phyloP scores from a whole-genome alignment of 177 flowering plant genomes.

The Tripterygium wilfordii region DNA sequence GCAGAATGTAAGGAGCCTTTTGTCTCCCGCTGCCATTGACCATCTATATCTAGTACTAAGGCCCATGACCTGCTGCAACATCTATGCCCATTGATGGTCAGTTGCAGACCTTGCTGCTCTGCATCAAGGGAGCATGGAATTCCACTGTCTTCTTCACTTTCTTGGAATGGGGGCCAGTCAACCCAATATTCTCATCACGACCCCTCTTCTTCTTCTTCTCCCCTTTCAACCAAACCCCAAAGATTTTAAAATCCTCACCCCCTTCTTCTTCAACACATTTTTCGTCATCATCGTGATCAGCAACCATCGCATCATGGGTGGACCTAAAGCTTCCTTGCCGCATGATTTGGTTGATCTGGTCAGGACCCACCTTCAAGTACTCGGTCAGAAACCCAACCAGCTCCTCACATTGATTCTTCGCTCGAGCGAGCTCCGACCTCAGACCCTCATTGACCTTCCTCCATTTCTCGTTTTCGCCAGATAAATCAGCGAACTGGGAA shows the following conservation, averaged over 20 bases:
- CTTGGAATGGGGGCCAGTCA: slow-evolving; percentile 21
- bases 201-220: slow-evolving; percentile 28
- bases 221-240: slow-evolving; percentile 68
- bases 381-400: slow-evolving; percentile 44
- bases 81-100: no score
- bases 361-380: slow-evolving; percentile 47
- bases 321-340: slow-evolving; percentile 22
- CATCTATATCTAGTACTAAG: no score
- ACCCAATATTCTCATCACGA: slow-evolving; percentile 19
- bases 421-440: slow-evolving; percentile 58
- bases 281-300: slow-evolving; percentile 7
- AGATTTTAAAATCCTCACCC: slow-evolving; percentile 47
- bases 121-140: slow-evolving; percentile 32
- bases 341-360: slow-evolving; percentile 49
- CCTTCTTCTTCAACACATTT: slow-evolving; percentile 13
- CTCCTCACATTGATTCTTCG: slow-evolving; percentile 74
- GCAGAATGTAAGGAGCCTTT: no score
- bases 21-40: no score
- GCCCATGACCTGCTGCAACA: no score
- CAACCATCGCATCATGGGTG: slow-evolving; percentile 8
- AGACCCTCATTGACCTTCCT: slow-evolving; percentile 53
- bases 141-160: slow-evolving; percentile 30
- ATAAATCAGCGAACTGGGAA: slow-evolving; percentile 36
- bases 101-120: slow-evolving; percentile 23
- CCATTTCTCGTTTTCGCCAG: slow-evolving; percentile 74